Evolutionary conservation across 257 asterid genomes (phyloP).

Genomic region (Solanum sejunctum): DNA sequence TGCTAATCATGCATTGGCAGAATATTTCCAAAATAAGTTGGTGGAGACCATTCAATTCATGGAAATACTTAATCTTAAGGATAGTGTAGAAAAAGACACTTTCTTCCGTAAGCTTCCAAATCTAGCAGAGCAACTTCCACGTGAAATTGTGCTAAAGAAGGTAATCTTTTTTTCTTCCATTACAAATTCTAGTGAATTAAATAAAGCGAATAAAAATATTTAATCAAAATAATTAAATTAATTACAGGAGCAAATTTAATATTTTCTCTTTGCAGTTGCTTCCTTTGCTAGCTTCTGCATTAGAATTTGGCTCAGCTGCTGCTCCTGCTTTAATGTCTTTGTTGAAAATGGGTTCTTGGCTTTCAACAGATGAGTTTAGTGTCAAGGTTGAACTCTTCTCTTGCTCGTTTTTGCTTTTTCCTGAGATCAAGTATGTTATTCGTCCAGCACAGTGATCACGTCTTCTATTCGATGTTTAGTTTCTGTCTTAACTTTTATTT

Average conservation of each 20-base stretch:
- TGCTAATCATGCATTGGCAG: constrained; percentile 39
- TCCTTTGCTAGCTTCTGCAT: constrained; percentile 86
- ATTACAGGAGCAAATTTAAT: neutral
- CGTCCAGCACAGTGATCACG: neutral
- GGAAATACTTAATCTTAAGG: constrained; percentile 96
- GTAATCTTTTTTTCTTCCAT: constrained; percentile 14
- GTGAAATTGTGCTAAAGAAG: constrained; percentile 92
- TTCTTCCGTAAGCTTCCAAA: constrained; percentile 96
- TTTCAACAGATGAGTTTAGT: constrained; percentile 67
- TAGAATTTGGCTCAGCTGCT: constrained; percentile 97
- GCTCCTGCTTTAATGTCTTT: constrained; percentile 96
- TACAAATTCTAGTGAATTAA: neutral
- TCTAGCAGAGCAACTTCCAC: constrained; percentile 95
- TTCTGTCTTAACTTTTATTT: neutral
- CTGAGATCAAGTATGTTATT: neutral
- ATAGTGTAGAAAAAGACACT: constrained; percentile 92
- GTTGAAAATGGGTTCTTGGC: constrained; percentile 86
- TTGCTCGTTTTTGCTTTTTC: neutral
- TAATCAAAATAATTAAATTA: neutral
- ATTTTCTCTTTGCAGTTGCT: constrained; percentile 50
- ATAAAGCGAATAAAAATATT: neutral
- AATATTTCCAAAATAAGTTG: constrained; percentile 92
- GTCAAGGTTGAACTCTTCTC: constrained; percentile 48
- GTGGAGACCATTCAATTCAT: constrained; percentile 96
- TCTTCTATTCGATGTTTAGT: neutral